Evolutionary conservation across 352 stramenopile genomes (phyloP).

Genomic region (Phytopythium litorale): DNA sequence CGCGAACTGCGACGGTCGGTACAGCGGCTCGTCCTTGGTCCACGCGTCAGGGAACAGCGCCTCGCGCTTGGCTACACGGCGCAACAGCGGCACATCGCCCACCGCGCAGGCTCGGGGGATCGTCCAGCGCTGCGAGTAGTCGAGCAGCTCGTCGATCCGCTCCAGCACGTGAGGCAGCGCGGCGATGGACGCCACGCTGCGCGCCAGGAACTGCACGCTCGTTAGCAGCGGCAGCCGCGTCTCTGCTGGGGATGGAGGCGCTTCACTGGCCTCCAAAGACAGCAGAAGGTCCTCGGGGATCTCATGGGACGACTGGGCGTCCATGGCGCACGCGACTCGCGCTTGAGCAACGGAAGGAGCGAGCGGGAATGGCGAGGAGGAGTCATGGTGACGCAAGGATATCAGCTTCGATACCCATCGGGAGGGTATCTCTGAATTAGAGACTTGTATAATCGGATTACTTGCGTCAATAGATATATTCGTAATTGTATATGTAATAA

Average conservation of each 20-base stretch:
- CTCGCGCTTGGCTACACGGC: conserved; percentile 14
- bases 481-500: no score
- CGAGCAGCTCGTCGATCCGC: conserved; percentile 4
- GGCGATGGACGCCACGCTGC: conserved; percentile 15
- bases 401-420: background rate
- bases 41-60: conserved; percentile 2
- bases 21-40: conserved; percentile 10
- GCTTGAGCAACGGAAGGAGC: background rate
- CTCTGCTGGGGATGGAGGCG: background rate
- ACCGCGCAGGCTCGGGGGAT: conserved; percentile 4
- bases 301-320: background rate
- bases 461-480: no score
- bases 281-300: background rate
- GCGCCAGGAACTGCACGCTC: conserved; percentile 17
- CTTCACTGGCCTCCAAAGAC: background rate
- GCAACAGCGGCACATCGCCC: conserved; percentile 14
- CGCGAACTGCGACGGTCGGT: conserved; percentile 7
- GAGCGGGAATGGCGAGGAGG: no score
- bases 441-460: no score
- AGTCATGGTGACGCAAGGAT: no score
- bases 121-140: conserved; percentile 5
- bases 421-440: no score
- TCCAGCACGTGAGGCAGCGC: conserved; percentile 9
- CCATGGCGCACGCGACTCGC: background rate
- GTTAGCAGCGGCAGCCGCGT: conserved; percentile 8